Base-by-base conservation (phyloP, 768 basidiomycete species). In the Boletales sp. region DNA sequence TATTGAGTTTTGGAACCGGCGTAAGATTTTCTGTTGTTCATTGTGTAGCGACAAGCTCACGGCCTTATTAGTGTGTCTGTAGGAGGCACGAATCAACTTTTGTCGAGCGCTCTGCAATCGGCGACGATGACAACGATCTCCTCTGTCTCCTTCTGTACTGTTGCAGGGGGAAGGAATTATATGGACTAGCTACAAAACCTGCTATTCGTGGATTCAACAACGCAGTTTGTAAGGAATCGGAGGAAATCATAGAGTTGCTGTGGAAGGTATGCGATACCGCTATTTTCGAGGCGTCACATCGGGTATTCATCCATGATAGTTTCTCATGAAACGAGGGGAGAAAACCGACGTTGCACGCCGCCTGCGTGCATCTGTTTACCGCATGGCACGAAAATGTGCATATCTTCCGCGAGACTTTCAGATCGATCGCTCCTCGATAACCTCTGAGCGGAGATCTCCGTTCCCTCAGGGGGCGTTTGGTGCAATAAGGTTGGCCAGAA, bases 311-410 rank as follows among this genome's bases (percentile, higher is more conserved):
- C 13, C 6, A 5, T 30, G 18, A 8, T 33, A 66, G 64, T 53
- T 53, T 19, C 41, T 68, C 34, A 15, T 12, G 49, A 17, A 45
- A 17, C 4, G 1, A 18, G 36, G 38, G 33, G 10, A 10, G 21
- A 19, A 49, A 6, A 11, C 0, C 6, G 38, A 54, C 5, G 40
- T 56, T 5, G 11, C 2, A 14, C 50, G 35, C 44, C 65, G 50
- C 25, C 50, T 64, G 30, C 57, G 46, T 41, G 53, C 59, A 30
- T 46, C 43, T 31, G 54, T 64, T 30, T 61, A 65, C 14, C 64
- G 66, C 32, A 53, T 68, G 55, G 52, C 66, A 28, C 61, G 64
- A 40, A 66, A 66, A 31, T 66, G 51, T 6, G 56, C 52, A 18
- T 52, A 66, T 40, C 44, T 66, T 11, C 66, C 62, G 13, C 32